Evolutionary conservation across 306 rosid species (phyloP).

Genomic region (Dalbergia cochinchinensis): DNA sequence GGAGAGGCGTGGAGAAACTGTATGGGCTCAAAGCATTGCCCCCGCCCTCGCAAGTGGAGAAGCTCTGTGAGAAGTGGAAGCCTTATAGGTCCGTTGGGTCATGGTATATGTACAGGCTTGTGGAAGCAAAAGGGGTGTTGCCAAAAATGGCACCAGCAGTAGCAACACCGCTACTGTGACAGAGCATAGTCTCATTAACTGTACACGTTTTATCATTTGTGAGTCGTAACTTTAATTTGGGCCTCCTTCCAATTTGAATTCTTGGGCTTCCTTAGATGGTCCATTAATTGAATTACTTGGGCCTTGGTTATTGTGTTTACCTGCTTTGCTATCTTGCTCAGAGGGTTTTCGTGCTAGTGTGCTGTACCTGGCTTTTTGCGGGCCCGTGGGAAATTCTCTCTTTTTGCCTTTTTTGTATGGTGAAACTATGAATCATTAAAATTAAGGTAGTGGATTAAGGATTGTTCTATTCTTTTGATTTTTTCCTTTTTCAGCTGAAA

Average conservation of each 20-base stretch:
- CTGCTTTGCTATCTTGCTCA: neutral
- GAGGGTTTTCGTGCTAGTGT: neutral
- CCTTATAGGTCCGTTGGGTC: conserved; percentile 85
- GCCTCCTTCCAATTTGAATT: too few relatives aligned
- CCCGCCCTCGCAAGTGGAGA: conserved; percentile 67
- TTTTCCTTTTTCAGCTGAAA: conserved; percentile 13
- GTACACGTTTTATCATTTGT: too few relatives aligned
- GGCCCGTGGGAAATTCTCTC: neutral
- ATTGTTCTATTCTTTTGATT: neutral
- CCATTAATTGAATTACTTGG: conserved; percentile 13
- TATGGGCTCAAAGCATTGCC: conserved; percentile 77
- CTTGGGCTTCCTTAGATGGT: neutral
- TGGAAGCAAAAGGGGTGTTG: conserved; percentile 65
- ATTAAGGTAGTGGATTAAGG: neutral
- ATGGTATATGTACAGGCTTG: conserved; percentile 81
- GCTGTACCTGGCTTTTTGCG: neutral
- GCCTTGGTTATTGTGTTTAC: neutral
- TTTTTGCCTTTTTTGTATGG: neutral
- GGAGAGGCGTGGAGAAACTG: conserved; percentile 73
- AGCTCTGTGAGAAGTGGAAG: conserved; percentile 74
- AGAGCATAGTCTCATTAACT: too few relatives aligned
- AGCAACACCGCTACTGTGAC: neutral
- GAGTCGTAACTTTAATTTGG: too few relatives aligned
- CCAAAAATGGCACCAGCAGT: neutral
- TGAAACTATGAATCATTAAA: conserved; percentile 22